Evolutionary conservation across 805 yeast species (phyloP).

Genomic region (Kazachstania taianensis): DNA sequence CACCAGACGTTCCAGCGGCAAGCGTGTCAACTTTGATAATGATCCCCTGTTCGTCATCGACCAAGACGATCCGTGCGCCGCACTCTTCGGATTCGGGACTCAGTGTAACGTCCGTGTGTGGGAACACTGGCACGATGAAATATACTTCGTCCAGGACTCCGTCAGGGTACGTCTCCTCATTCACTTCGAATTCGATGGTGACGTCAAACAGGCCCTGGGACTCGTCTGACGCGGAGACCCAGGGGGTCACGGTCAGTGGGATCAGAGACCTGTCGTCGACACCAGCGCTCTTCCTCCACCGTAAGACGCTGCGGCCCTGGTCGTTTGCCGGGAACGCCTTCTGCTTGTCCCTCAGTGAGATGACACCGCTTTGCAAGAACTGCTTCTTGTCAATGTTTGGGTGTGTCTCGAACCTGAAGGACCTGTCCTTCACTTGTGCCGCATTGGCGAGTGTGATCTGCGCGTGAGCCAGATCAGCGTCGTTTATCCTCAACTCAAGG

Average conservation of each 20-base stretch:
- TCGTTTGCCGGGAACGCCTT: constrained; percentile 89
- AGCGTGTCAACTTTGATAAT: constrained; percentile 52
- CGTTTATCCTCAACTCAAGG: constrained; percentile 75
- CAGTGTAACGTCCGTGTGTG: constrained; percentile 44
- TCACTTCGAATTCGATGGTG: constrained; percentile 81
- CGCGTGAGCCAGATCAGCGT: constrained; percentile 58
- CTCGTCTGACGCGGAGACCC: constrained; percentile 57
- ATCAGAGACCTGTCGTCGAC: constrained; percentile 42
- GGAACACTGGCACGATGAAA: constrained; percentile 56
- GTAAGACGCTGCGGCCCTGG: constrained; percentile 79
- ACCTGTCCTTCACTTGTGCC: constrained; percentile 32
- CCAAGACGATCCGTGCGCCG: constrained; percentile 46
- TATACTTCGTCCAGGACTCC: constrained; percentile 39
- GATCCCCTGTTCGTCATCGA: constrained; percentile 55
- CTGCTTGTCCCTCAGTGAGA: constrained; percentile 65
- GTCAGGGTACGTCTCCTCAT: constrained; percentile 30
- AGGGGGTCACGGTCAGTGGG: constrained; percentile 71
- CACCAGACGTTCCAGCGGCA: constrained; percentile 47
- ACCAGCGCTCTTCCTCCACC: constrained; percentile 76
- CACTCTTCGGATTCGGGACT: constrained; percentile 39
- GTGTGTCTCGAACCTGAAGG: constrained; percentile 77
- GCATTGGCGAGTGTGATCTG: constrained; percentile 48
- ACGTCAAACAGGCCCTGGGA: constrained; percentile 55
- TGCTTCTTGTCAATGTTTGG: constrained; percentile 83
- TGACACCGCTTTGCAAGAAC: constrained; percentile 46